phyloP scores from a whole-genome alignment of 139 green algal species.

The Tetratostichococcus sp. region DNA sequence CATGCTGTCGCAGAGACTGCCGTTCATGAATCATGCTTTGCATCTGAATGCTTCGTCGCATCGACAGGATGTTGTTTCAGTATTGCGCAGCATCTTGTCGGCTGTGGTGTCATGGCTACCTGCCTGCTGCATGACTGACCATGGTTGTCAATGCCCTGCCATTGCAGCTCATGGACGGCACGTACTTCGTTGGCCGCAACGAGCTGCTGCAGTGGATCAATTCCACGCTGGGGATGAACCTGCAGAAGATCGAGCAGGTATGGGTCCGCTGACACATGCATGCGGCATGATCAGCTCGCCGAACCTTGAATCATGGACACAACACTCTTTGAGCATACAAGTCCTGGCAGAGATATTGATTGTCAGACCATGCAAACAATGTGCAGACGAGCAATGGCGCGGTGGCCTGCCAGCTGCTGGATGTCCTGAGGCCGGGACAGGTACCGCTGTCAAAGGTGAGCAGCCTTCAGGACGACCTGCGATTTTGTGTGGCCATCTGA shows the following conservation, averaged over 20 bases:
- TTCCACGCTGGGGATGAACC: conserved; percentile 63
- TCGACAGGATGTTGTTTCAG: no score
- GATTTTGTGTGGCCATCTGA: no score
- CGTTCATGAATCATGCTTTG: no score
- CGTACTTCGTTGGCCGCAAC: conserved; percentile 73
- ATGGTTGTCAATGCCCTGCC: not conserved
- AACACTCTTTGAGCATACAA: no score
- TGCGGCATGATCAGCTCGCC: not conserved
- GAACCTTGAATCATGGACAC: no score
- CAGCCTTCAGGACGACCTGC: conserved; percentile 32
- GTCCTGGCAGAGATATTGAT: no score
- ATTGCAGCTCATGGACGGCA: conserved; percentile 5
- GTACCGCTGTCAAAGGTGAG: conserved; percentile 86
- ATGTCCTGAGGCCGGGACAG: conserved; percentile 74
- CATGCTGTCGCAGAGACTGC: no score
- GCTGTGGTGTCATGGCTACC: no score
- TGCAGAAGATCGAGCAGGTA: conserved; percentile 91
- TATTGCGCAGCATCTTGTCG: no score
- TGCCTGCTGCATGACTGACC: no score
- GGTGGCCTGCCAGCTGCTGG: conserved; percentile 90
- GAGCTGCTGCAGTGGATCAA: conserved; percentile 94
- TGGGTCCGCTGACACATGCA: not conserved
- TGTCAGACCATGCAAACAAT: no score
- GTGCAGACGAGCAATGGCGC: conserved; percentile 70
- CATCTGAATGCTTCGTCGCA: no score